These are phyloP conservation scores for Colletotrichum camelliae DNA, from an alignment of 2,329 filamentous ascomycete species.

Conservation along the genomic window DNA sequence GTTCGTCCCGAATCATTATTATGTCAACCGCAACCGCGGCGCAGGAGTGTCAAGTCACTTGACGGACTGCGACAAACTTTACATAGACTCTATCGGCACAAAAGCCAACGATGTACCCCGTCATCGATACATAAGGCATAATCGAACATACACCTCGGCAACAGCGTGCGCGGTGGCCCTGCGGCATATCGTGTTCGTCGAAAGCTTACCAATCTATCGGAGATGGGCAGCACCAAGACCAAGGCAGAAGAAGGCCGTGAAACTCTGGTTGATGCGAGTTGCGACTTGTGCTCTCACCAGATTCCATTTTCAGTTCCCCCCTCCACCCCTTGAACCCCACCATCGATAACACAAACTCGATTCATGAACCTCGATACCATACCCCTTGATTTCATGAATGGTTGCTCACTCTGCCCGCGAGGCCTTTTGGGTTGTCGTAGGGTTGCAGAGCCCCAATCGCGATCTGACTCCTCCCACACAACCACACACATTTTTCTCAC, in stretches of 20 bases:
- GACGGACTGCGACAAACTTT: neutral
- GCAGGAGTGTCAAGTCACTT: neutral
- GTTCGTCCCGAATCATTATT: neutral
- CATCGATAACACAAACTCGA: slow-evolving; percentile 14
- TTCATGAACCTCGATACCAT: neutral
- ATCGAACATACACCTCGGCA: neutral
- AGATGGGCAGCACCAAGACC: neutral
- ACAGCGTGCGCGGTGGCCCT: neutral
- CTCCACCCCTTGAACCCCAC: neutral
- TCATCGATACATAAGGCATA: neutral
- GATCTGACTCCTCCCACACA: neutral
- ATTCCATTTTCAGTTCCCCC: slow-evolving; percentile 2
- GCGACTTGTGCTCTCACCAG: neutral
- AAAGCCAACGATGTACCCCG: neutral
- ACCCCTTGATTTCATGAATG: neutral
- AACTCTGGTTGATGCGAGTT: neutral
- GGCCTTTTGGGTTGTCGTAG: neutral
- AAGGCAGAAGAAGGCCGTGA: neutral
- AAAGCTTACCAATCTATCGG: neutral
- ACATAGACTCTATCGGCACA: neutral
- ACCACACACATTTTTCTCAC: neutral
- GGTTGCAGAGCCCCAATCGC: slow-evolving; percentile 14
- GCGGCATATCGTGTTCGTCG: neutral
- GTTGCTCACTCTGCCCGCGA: neutral
- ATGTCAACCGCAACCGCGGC: neutral